phyloP scores from a whole-genome alignment of 306 rosid genomes.

The Ziziphus jujuba region DNA sequence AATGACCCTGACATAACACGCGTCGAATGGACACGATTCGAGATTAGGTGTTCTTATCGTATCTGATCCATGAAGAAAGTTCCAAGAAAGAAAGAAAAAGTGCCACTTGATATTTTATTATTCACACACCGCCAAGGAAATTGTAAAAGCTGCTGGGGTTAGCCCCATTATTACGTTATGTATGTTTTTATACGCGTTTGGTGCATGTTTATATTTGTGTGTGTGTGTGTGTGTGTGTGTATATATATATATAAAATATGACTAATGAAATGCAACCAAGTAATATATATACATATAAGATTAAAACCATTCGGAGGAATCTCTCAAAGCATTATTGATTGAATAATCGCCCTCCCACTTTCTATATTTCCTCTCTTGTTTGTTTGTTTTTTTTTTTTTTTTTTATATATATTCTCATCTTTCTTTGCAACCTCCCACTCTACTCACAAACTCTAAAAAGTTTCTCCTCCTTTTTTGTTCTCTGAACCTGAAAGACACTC shows the following conservation, averaged over 20 bases:
- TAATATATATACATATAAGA: no score
- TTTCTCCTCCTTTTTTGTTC: background rate
- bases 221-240: no score
- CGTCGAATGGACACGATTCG: background rate
- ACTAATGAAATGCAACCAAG: background rate
- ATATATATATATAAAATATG: no score
- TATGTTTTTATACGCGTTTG: background rate
- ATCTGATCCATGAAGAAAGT: conserved; percentile 25
- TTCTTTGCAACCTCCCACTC: no score
- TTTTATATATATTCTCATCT: no score
- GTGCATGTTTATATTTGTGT: background rate
- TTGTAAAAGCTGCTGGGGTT: background rate
- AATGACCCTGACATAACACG: conserved; percentile 2
- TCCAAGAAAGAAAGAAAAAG: conserved; percentile 9
- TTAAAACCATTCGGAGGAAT: conserved; percentile 44
- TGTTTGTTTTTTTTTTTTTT: no score
- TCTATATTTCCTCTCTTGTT: no score
- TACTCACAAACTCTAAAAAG: background rate
- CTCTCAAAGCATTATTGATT: conserved; percentile 44
- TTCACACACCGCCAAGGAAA: conserved; percentile 17
- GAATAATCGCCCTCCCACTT: conserved; percentile 24
- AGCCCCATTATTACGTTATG: background rate
- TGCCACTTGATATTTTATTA: conserved; percentile 21
- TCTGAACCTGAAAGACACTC: conserved; percentile 1
- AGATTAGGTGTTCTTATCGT: conserved; percentile 5